phyloP scores from a whole-genome alignment of 2,329 filamentous ascomycete species.

The Cladosporium sp. region DNA sequence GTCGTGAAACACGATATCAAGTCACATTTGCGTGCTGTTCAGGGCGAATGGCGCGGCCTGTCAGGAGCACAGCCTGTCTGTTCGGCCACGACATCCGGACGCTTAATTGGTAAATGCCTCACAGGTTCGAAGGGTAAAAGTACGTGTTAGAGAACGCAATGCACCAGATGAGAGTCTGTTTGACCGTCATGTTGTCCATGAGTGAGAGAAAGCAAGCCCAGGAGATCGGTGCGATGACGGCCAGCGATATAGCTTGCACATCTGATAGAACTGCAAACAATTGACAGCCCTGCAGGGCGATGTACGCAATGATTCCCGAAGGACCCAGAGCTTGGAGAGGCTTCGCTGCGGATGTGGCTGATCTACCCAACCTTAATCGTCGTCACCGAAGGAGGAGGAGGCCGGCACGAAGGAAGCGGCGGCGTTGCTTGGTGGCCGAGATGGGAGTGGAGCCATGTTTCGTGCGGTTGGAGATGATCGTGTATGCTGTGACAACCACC shows the following conservation, averaged over 20 bases:
- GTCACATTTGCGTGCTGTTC: not conserved
- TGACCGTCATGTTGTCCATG: not conserved
- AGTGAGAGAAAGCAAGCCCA: not conserved
- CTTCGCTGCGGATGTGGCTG: conserved; percentile 1
- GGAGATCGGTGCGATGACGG: not conserved
- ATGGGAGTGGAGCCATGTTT: not conserved
- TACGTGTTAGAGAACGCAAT: not conserved
- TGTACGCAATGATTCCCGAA: not conserved
- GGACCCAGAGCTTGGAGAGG: not conserved
- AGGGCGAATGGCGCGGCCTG: not conserved
- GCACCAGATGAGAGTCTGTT: not conserved
- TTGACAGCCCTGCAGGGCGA: not conserved
- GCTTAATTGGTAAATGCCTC: not conserved
- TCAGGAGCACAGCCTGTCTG: not conserved
- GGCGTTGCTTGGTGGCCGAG: not conserved
- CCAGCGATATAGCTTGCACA: not conserved
- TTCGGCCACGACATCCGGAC: not conserved
- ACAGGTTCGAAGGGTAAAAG: not conserved
- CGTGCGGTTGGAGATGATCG: not conserved
- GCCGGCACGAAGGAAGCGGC: conserved; percentile 3
- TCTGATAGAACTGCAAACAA: not conserved
- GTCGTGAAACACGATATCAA: not conserved
- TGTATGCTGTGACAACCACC: not conserved
- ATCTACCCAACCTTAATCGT: conserved; percentile 6
- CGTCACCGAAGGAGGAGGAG: not conserved